These are phyloP conservation scores for Dentipellis sp. DNA, from an alignment of 768 basidiomycete species.

Conservation along the genomic window DNA sequence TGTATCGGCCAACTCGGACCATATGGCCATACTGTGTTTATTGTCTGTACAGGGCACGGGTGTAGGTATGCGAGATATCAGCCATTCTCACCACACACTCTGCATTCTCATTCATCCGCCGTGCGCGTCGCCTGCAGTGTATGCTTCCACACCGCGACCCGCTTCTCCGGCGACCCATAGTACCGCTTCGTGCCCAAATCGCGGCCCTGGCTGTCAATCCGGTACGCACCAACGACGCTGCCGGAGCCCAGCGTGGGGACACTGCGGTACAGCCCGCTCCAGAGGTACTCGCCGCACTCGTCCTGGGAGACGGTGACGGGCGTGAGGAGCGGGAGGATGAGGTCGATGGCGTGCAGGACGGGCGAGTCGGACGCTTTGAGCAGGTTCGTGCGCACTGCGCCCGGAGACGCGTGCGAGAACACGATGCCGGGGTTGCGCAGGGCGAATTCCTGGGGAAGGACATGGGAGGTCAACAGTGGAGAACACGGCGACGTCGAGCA, in stretches of 20 bases:
- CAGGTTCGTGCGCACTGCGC: slow-evolving; percentile 26
- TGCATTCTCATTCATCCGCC: neutral
- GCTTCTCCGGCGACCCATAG: neutral
- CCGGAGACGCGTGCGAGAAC: slow-evolving; percentile 37
- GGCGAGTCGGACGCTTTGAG: slow-evolving; percentile 4
- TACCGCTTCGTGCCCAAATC: slow-evolving; percentile 8
- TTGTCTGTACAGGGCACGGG: no score
- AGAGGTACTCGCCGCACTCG: slow-evolving; percentile 18
- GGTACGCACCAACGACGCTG: slow-evolving; percentile 3
- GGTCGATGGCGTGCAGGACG: neutral
- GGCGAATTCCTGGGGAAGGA: slow-evolving; percentile 25
- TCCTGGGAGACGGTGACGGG: slow-evolving; percentile 2
- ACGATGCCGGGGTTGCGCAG: slow-evolving; percentile 29
- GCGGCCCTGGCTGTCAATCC: slow-evolving; percentile 7
- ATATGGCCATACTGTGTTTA: no score
- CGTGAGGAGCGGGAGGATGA: slow-evolving; percentile 2
- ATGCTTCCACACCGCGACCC: slow-evolving; percentile 11
- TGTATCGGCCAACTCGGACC: no score
- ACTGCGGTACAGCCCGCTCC: slow-evolving; percentile 7
- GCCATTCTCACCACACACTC: no score
- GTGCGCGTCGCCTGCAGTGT: slow-evolving; percentile 6
- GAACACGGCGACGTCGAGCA: neutral
- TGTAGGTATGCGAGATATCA: no score
- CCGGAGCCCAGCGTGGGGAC: neutral
- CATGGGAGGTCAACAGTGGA: neutral